These are phyloP conservation scores for Rubroboletus pulcherrimus DNA, from an alignment of 768 basidiomycete species.

Conservation along the genomic window DNA sequence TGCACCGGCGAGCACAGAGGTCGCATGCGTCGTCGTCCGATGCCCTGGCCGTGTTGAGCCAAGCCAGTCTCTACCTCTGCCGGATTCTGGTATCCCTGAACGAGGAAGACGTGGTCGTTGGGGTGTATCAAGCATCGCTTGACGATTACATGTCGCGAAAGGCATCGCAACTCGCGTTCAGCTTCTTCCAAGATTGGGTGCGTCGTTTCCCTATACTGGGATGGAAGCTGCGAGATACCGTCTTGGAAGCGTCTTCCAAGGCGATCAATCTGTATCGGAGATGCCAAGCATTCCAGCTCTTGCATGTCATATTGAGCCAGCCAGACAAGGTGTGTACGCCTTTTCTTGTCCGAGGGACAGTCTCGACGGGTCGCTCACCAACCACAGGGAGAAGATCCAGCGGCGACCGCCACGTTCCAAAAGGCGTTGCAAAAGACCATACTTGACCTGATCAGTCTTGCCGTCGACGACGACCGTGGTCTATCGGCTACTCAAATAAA, in stretches of 20 bases:
- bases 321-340: conserved; percentile 19
- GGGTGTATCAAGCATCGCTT: conserved; percentile 63
- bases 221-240: conserved; percentile 59
- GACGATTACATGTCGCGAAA: conserved; percentile 78
- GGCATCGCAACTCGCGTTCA: conserved; percentile 65
- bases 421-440: conserved; percentile 45
- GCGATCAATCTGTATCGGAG: conserved; percentile 77
- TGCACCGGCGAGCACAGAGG: conserved; percentile 73
- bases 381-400: conserved; percentile 34
- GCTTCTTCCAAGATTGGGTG: conserved; percentile 78
- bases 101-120: conserved; percentile 41
- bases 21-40: conserved; percentile 53
- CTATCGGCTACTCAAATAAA: conserved; percentile 67
- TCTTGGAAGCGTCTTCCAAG: conserved; percentile 54
- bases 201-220: conserved; percentile 59
- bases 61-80: conserved; percentile 67
- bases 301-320: conserved; percentile 60
- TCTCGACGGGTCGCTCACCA: conserved; percentile 7
- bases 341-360: not conserved
- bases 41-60: conserved; percentile 58
- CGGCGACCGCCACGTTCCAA: conserved; percentile 45
- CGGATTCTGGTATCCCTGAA: conserved; percentile 43
- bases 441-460: conserved; percentile 43
- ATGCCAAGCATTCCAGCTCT: conserved; percentile 68
- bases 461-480: conserved; percentile 44